A percentile compares a stretch with the other conserved stretches of the same genome.
Evolutionary conservation across 208 protist genomes (phyloP).

Genomic region (Giardia muris): DNA sequence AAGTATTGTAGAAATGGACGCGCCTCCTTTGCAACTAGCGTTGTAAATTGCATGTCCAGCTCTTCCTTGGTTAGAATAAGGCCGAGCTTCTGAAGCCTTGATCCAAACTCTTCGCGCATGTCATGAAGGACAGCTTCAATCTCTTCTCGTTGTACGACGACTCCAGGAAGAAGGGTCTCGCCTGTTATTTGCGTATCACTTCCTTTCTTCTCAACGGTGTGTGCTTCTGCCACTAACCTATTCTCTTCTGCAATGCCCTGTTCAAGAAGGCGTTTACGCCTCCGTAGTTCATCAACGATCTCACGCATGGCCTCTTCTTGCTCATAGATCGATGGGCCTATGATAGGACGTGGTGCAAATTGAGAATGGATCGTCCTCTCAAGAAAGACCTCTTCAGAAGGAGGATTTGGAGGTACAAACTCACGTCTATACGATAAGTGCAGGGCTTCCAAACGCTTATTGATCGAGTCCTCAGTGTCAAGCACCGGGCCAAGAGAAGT

Average conservation of each 20-base stretch:
- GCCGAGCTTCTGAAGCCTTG: neutral
- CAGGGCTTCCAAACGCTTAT: neutral
- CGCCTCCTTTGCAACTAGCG: neutral
- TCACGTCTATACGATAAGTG: neutral
- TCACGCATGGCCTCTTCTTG: no score
- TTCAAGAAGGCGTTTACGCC: no score
- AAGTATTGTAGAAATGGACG: neutral
- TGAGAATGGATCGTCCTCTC: no score
- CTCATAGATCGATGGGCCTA: no score
- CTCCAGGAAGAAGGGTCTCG: neutral
- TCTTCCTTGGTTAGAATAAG: neutral
- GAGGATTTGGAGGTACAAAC: no score
- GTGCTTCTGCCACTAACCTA: no score
- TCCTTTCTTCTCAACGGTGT: neutral
- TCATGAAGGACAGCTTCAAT: neutral
- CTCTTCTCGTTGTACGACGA: neutral
- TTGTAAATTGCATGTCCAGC: neutral
- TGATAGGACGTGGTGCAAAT: no score
- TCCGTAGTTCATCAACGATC: no score
- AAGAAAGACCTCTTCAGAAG: no score
- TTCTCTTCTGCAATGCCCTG: no score
- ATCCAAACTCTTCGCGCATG: neutral
- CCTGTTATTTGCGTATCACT: neutral
- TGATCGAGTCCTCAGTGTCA: neutral
- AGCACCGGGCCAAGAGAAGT: neutral